Evolutionary conservation across 352 stramenopile species (phyloP), one percentile per base, ranked within the genome.

Genomic region (Phytopythium delawarense): DNA sequence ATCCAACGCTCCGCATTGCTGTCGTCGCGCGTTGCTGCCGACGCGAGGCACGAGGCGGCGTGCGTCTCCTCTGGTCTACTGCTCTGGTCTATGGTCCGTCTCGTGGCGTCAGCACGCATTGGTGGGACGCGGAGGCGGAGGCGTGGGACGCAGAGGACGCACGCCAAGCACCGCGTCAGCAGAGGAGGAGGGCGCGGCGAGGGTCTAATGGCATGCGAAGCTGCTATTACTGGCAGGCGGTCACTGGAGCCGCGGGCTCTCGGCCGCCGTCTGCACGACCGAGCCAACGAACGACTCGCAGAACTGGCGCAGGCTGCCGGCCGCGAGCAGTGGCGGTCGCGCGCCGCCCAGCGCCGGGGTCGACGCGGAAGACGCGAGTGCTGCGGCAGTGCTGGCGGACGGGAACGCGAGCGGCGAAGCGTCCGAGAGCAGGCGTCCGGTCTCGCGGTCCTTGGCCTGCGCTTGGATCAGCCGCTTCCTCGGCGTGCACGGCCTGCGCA

Each of bases 381-480:
- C 25, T 28, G 20, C 20, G 7, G 45, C 25, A 1, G 45, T 1
- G 45, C 25, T 37, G 48, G 30, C 30, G 34, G 54, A 44, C 37
- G 60, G 57, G 25, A 63, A 45, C 18, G 50, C 40, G 40, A 49
- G 35, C 8, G 25, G 42, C 32, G 16, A 35, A 20, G 32, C 59
- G 56, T 42, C 66, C 51, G 25, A 71, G 21, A 63, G 64, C 39
- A 61, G 65, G 15, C 46, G 44, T 2, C 39, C 63, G 21, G 64
- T 80, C 54, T 89, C 78, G 49, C 74, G 74, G 56, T 89, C 78
- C 57, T 79, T 71, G 61, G 77, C 66, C 48, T 78, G 70, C 23
- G 79, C 81, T 23, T 77, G 64, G 59, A 86, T 74, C 21, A 91
- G 67, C 8, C 76, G 81, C 73, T 89, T 89, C 28, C 76, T 72